phyloP scores from a whole-genome alignment of 2,329 filamentous ascomycete species.

The Sarocladium strictum region DNA sequence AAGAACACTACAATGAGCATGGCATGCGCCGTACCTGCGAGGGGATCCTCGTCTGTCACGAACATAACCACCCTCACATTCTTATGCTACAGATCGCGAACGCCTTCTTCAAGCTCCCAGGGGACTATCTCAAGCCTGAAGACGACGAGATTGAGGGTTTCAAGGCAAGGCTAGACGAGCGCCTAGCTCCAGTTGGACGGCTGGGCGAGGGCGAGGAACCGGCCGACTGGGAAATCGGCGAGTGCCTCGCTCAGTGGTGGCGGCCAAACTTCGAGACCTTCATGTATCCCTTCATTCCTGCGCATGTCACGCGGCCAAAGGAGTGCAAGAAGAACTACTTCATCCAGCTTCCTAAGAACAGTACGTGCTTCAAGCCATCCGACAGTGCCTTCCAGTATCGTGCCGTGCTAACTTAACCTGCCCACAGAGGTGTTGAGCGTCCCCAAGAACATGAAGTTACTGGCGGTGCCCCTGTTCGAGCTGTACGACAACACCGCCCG shows the following conservation, averaged over 20 bases:
- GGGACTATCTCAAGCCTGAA: conserved; percentile 84
- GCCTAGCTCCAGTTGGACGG: conserved; percentile 84
- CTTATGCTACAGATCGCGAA: conserved; percentile 99
- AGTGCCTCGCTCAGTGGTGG: conserved; percentile 98
- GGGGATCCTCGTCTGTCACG: conserved; percentile 94
- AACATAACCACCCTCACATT: conserved; percentile 98
- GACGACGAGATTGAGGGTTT: conserved; percentile 95
- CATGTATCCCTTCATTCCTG: conserved; percentile 98
- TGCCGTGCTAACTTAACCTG: conserved; percentile 9
- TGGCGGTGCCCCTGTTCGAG: conserved; percentile 94
- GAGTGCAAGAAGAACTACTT: conserved; percentile 99
- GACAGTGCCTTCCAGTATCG: not conserved
- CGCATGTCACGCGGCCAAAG: conserved; percentile 92
- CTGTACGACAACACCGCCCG: conserved; percentile 95
- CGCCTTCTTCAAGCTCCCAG: conserved; percentile 97
- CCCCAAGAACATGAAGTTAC: conserved; percentile 98
- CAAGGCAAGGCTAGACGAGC: conserved; percentile 86
- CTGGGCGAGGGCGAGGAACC: conserved; percentile 82
- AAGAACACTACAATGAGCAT: conserved; percentile 86
- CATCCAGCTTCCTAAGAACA: conserved; percentile 86
- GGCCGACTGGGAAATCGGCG: conserved; percentile 83
- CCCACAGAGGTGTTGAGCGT: conserved; percentile 81
- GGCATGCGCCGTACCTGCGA: conserved; percentile 98
- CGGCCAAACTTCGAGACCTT: conserved; percentile 98
- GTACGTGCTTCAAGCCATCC: conserved; percentile 43